Evolutionary conservation across 1,139 yeast genomes (phyloP).

Genomic region (Pichia sp.): DNA sequence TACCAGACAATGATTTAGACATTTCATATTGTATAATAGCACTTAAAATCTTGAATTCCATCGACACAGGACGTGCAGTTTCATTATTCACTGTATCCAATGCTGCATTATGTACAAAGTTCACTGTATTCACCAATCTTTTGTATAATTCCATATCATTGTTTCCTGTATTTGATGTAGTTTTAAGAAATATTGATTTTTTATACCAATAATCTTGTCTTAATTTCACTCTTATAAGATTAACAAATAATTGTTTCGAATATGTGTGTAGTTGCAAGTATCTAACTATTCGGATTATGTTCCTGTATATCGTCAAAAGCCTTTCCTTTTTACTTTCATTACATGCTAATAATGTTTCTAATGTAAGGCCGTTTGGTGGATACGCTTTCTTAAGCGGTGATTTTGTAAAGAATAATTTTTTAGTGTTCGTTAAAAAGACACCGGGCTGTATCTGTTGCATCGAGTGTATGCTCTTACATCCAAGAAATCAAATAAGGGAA

Average conservation of each 20-base stretch:
- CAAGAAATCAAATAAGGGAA: too few species aligned
- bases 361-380: slow-evolving; percentile 20
- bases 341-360: slow-evolving; percentile 5
- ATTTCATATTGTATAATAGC: slow-evolving; percentile 21
- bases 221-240: slow-evolving; percentile 18
- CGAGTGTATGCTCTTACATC: too few species aligned
- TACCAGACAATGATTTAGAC: slow-evolving; percentile 14
- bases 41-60: slow-evolving; percentile 15
- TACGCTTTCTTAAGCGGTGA: slow-evolving; percentile 20
- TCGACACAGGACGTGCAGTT: slow-evolving; percentile 8
- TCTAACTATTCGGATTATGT: slow-evolving; percentile 17
- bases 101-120: slow-evolving; percentile 25
- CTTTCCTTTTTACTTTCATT: slow-evolving; percentile 8
- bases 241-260: slow-evolving; percentile 7
- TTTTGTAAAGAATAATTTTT: slow-evolving; percentile 9
- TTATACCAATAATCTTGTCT: slow-evolving; percentile 22
- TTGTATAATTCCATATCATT: slow-evolving; percentile 12
- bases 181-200: slow-evolving; percentile 11
- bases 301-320: slow-evolving; percentile 20
- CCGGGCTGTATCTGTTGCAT: slow-evolving; percentile 5
- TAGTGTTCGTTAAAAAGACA: slow-evolving; percentile 4
- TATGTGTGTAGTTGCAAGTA: slow-evolving; percentile 16
- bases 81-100: slow-evolving; percentile 8
- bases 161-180: neutral
- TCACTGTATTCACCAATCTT: slow-evolving; percentile 22